Evolutionary conservation across 495 filamentous ascomycete species (phyloP), one percentile per base, ranked within the genome.

Genomic region (Glutinoglossum americanum): DNA sequence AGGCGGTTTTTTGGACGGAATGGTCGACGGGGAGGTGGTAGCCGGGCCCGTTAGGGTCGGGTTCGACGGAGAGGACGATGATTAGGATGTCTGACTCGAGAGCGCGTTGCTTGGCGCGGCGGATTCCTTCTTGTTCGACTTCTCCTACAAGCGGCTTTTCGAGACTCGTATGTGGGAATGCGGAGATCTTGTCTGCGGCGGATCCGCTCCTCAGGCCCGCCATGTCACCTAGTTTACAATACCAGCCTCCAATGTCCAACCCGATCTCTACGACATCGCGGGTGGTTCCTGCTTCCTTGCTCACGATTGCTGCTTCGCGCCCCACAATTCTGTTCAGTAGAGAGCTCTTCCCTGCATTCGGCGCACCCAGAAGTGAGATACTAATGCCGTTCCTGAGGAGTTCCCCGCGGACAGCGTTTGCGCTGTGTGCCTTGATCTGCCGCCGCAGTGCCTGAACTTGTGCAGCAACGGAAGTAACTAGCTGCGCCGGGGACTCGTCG

Each of bases 311-410:
- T 0, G 92, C 93, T 64, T 98, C 89, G 54, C 89, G 73, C 1
- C 89, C 89, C n/a, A 94, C 87, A 61, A 98, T 74, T 55, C 78
- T 72, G 69, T 98, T 98, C 64, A 98, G 77, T 57, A 98, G 70
- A 0, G 86, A 93, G 64, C 90, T 96, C 67, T 98, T 98, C 21
- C 92, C 92, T 0, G 83, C 90, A 70, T 98, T 98, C 11, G 92
- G 93, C 7, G 89, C 85, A 0, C 92, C 92, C 6, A 97, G 71
- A 7, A 98, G 73, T 0, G 89, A 83, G 58, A 98, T 78, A 58
- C 77, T 79, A 57, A 98, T 93, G 0, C 92, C 92, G 61, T 80
- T 86, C 23, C 89, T 76, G 37, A 97, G 70, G 57, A 98, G 69
- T 68, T 97, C 92, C 3, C 87, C 89, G 39, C 85, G 76, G 30